Evolutionary conservation across 345 rosid species (phyloP).

Genomic region (Aegle marmelos): DNA sequence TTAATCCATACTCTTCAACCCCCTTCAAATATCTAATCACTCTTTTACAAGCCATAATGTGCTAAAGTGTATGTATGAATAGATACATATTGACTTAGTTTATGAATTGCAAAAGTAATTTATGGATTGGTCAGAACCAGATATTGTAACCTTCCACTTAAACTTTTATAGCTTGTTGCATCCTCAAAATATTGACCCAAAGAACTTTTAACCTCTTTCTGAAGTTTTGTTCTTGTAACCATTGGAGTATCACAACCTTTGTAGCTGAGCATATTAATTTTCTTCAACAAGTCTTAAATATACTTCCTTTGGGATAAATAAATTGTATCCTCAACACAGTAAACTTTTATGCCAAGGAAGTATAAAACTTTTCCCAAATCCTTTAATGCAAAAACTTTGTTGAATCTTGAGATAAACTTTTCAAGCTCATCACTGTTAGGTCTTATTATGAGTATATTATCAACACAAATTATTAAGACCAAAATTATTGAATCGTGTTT

Average conservation of each 20-base stretch:
- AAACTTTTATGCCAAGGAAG: too few species aligned
- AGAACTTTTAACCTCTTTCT: rapidly evolving
- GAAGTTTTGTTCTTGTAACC: too few species aligned
- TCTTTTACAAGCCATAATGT: background rate
- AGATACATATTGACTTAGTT: background rate
- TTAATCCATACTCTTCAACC: rapidly evolving
- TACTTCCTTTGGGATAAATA: too few species aligned
- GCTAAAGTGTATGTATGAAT: background rate
- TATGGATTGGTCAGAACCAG: background rate
- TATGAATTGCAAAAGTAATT: background rate
- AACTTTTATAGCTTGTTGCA: background rate
- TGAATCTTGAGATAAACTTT: rapidly evolving
- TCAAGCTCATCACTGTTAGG: too few species aligned
- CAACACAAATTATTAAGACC: too few species aligned
- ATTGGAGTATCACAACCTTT: background rate
- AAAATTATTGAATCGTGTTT: too few species aligned
- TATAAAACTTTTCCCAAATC: too few species aligned
- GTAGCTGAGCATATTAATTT: background rate
- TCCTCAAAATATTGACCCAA: background rate
- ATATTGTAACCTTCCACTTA: background rate
- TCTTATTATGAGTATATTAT: too few species aligned
- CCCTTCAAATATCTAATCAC: background rate
- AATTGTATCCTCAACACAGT: rapidly evolving
- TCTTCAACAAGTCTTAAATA: too few species aligned
- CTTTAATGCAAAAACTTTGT: too few species aligned